Base-by-base conservation (phyloP, 805 yeast species). In the Yamadazyma scolyti region DNA sequence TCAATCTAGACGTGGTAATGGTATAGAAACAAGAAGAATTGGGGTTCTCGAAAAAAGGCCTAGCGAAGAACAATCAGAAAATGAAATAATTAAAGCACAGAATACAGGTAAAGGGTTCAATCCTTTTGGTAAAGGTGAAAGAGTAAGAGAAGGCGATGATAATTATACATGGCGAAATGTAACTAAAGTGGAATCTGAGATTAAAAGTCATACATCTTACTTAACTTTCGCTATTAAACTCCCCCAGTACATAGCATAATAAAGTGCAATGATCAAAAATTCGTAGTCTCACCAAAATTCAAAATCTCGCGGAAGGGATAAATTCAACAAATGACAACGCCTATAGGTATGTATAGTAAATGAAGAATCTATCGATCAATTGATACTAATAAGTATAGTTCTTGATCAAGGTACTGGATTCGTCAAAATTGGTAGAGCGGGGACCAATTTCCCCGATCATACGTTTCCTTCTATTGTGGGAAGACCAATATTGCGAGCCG, bases 351-450 rank as follows among this genome's bases (percentile, higher is more conserved):
- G 60, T 54, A 18, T 10, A 11, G 7, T 12, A 9, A 22, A n/a
- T 12, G n/a, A 9, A 9, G 7, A n/a, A 22, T 22, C 13, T 6
- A 22, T 22, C 25, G n/a, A 9, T 22, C 25, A 22, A 22, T 11
- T 22, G n/a, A 11, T 36, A 40, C 44, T 40, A 36, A 40, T 41
- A 11, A n/a, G 22, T 11, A 6, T 38, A 75, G 98, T 93, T 48
- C 85, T 93, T 47, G 98, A 93, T 67, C 97, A 93, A 68, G 98
- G 98, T 67, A 93, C 98, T 29, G 98, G 98, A 36, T 93, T 93
- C 56, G 97, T 90, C 33, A 90, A 89, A 58, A 86, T 90, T 46
- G 98, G 98, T 37, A 77, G 96, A 52, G 96, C 94, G 21, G 97
- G 97, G 19, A 83, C 88, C 46, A 93, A 93, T 65, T 89, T 89